These are phyloP conservation scores for Urochloa ruziziensis DNA, from an alignment of 176 grass and related monocot genomes.

Conservation along the genomic window DNA sequence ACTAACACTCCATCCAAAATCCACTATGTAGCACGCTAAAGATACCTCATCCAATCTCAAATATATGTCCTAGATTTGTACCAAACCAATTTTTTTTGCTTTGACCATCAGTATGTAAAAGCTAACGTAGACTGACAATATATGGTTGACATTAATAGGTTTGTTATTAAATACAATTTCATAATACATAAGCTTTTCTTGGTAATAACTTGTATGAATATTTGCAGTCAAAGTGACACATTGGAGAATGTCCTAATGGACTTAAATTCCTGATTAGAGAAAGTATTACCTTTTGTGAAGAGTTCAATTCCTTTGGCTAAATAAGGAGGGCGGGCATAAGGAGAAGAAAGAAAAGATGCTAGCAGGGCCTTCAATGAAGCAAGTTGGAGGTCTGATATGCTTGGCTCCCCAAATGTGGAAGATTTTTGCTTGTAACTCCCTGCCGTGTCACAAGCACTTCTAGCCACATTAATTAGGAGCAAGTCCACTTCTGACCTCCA, in stretches of 20 bases:
- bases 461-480: constrained; percentile 75
- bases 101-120: no score
- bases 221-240: no score
- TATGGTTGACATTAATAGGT: no score
- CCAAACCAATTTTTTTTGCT: no score
- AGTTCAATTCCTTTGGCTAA: constrained; percentile 76
- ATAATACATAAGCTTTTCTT: no score
- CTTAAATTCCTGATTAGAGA: no score
- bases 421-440: constrained; percentile 34
- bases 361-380: constrained; percentile 67
- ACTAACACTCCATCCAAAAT: neutral
- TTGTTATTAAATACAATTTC: no score
- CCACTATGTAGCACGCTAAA: neutral
- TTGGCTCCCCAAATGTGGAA: constrained; percentile 35
- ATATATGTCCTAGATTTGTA: no score
- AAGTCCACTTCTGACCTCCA: constrained; percentile 67
- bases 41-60: neutral
- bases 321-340: constrained; percentile 55
- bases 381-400: constrained; percentile 52
- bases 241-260: no score
- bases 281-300: constrained; percentile 68
- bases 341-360: constrained; percentile 73
- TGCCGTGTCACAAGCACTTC: constrained; percentile 45
- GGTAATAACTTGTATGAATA: no score
- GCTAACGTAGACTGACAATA: no score